phyloP scores from a whole-genome alignment of 352 stramenopile species.

The Pythium periplocum region DNA sequence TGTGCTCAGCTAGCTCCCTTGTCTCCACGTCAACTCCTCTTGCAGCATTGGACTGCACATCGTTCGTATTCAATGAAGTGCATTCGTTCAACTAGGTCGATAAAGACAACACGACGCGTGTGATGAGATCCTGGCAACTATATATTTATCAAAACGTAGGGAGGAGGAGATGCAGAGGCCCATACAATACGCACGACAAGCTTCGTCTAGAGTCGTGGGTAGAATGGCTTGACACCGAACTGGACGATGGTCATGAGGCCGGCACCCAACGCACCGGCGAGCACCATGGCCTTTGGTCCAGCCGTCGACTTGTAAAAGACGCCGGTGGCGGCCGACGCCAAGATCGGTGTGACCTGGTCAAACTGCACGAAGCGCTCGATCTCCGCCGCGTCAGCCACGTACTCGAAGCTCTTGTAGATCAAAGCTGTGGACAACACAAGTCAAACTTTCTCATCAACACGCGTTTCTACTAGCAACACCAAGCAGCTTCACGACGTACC shows the following conservation, averaged over 20 bases:
- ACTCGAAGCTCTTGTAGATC: slow-evolving; percentile 87
- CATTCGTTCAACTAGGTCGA: too few species aligned
- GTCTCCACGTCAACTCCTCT: too few species aligned
- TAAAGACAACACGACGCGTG: too few species aligned
- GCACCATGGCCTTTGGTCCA: slow-evolving; percentile 76
- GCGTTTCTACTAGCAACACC: slow-evolving; percentile 1
- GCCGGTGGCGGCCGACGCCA: slow-evolving; percentile 74
- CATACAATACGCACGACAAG: too few species aligned
- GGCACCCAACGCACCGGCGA: slow-evolving; percentile 72
- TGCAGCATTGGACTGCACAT: too few species aligned
- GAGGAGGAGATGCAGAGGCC: too few species aligned
- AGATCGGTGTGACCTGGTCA: slow-evolving; percentile 78
- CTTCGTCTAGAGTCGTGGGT: slow-evolving; percentile 58
- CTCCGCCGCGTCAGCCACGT: slow-evolving; percentile 69
- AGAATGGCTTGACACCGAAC: slow-evolving; percentile 84
- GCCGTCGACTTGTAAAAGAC: slow-evolving; percentile 87
- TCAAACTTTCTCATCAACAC: slow-evolving; percentile 12
- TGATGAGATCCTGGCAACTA: too few species aligned
- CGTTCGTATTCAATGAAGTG: too few species aligned
- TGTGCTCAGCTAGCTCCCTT: too few species aligned
- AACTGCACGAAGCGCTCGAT: slow-evolving; percentile 81
- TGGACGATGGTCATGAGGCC: slow-evolving; percentile 81
- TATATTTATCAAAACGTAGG: too few species aligned
- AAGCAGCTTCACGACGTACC: slow-evolving; percentile 29
- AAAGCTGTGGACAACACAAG: slow-evolving; percentile 38